phyloP scores from a whole-genome alignment of 495 filamentous ascomycete species.

The Penicillium samsonianum region DNA sequence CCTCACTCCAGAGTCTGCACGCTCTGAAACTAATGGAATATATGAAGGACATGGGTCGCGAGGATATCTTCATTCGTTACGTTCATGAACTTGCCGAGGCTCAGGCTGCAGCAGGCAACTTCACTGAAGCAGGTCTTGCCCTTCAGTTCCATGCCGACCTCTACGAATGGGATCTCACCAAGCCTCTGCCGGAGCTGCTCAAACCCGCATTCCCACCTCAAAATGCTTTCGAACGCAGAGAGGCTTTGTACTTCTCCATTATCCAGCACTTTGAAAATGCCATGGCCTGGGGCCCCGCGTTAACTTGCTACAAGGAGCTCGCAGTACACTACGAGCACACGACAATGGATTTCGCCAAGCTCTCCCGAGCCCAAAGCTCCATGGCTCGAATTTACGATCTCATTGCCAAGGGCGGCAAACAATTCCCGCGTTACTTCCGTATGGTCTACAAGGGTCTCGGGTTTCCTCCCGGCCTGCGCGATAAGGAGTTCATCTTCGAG shows the following conservation, averaged over 20 bases:
- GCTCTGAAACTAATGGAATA: constrained; percentile 94
- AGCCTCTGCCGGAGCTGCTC: constrained; percentile 62
- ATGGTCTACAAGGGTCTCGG: constrained; percentile 90
- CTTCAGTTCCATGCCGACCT: constrained; percentile 89
- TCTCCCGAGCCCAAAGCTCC: constrained; percentile 82
- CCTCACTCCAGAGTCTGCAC: constrained; percentile 79
- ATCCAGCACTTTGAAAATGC: constrained; percentile 94
- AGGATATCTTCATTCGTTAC: constrained; percentile 95
- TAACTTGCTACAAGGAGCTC: constrained; percentile 90
- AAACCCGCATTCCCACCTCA: constrained; percentile 82
- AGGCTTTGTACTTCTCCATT: constrained; percentile 88
- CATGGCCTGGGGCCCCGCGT: constrained; percentile 84
- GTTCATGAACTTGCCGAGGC: constrained; percentile 87
- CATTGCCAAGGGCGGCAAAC: constrained; percentile 74
- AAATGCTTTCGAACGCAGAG: constrained; percentile 89
- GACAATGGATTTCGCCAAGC: constrained; percentile 87
- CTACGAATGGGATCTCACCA: constrained; percentile 84
- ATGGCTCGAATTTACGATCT: constrained; percentile 93
- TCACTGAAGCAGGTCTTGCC: constrained; percentile 88
- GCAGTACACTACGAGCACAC: constrained; percentile 84
- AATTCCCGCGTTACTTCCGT: constrained; percentile 85
- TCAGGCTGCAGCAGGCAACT: constrained; percentile 73
- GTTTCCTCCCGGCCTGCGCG: constrained; percentile 75
- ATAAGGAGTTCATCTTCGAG: constrained; percentile 94
- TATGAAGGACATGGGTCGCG: constrained; percentile 93